A percentile compares a stretch with the other conserved stretches of the same genome.
Conservation (phyloP, 2,329 filamentous ascomycete species). For the Paecilomyces niveus region DNA sequence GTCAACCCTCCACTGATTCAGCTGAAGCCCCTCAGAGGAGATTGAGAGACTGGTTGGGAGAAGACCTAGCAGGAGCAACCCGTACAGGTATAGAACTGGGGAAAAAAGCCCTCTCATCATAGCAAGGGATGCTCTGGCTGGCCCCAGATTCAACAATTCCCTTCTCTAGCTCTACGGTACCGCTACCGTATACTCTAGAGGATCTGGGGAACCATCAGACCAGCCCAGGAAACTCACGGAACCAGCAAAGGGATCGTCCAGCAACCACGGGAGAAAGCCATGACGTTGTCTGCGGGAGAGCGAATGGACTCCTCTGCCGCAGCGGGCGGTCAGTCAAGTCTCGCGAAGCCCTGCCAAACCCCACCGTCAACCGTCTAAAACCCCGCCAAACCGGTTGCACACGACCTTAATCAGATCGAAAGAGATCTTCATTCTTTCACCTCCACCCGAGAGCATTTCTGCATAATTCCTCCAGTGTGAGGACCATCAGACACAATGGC, state of each 20-base stretch:
- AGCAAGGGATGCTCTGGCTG: not conserved
- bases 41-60: slow-evolving; percentile 1
- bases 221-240: not conserved
- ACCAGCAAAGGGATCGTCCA: not conserved
- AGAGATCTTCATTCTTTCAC: slow-evolving; percentile 1
- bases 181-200: too few species aligned
- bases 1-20: slow-evolving; percentile 1
- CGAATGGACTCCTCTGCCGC: not conserved
- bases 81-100: not conserved
- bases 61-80: slow-evolving; percentile 6
- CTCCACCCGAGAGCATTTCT: slow-evolving; percentile 10
- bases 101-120: not conserved
- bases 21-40: not conserved
- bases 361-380: slow-evolving; percentile 1
- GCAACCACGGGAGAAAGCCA: not conserved
- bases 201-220: not conserved
- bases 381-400: slow-evolving; percentile 24
- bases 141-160: not conserved
- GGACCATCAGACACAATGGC: slow-evolving; percentile 29
- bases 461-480: slow-evolving; percentile 15
- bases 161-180: too few species aligned
- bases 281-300: not conserved
- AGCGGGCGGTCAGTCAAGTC: not conserved
- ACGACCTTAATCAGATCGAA: slow-evolving; percentile 19
- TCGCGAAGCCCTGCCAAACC: slow-evolving; percentile 1